Base-by-base conservation (phyloP, 2,329 filamentous ascomycete genomes). In the Monilinia aucupariae region DNA sequence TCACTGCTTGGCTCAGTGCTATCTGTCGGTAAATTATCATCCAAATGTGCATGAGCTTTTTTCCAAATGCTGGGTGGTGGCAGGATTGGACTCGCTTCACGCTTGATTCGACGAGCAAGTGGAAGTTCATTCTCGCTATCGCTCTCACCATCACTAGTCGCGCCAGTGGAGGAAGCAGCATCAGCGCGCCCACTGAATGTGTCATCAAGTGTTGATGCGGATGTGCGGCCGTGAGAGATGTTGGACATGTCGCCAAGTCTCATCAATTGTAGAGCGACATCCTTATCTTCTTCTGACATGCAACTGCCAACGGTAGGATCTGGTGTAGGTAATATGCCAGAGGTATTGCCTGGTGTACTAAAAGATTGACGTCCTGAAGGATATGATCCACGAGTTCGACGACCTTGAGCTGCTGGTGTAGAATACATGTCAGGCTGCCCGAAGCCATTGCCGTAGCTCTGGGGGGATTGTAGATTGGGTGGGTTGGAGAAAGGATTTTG, bases 301-400 rank as follows among this genome's bases (percentile, higher is more conserved):
- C 91, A 96, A 77, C 93, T 97, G 61, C 91, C 91, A 70, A 97
- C 90, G 15, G 94, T 99, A n/a, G 93, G 93, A 71, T 97, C 94
- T 32, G 94, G 94, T 2, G 94, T 99, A 25, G 92, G 92, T 67
- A 97, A 80, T 69, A 96, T 84, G 61, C 87, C 86, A 67, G 80
- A 74, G 56, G 74, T 77, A 55, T 78, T 75, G 67, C 78, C 76
- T 68, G 78, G 74, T 48, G 75, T 77, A 66, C 75, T 76, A 66
- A 74, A 74, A 54, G 77, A 78, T 48, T 74, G 73, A 58, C 74
- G 72, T 45, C 75, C 76, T 1, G 51, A 30, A 43, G 81, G 78
- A 67, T 84, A 83, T 64, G 80, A 81, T 62, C 84, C 83, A 64
- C 89, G 87, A 69, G 86, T 81, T 66, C 87, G 86, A 73, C 87